Evolutionary conservation across 805 yeast genomes (phyloP), one percentile per base, ranked within the genome.

Genomic region (Scheffersomyces coipomensis): DNA sequence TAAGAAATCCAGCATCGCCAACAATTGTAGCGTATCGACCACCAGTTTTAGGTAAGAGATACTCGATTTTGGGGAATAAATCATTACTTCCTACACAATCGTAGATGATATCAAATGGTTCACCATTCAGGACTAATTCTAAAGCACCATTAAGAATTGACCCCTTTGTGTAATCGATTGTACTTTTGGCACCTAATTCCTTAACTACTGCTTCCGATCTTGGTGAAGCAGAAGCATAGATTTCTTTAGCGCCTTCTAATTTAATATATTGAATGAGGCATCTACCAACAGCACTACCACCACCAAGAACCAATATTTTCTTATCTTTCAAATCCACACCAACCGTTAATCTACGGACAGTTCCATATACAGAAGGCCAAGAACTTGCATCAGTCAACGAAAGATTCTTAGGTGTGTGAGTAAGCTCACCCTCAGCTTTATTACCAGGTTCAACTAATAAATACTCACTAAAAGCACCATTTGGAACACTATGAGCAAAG

Each of bases 251-350:
- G 2, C 68, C 60, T 33, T 50, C 46, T 4, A 40, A 38, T 55
- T 76, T 81, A 8, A 83, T 78, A 29, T 85, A 56, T 56, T 81
- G 86, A 25, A 78, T 64, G 3, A 73, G 67, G 43, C 66, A 71
- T 21, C 71, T 55, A 17, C 90, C 89, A 12, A 84, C 89, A 11
- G 82, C 62, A 1, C 95, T 80, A 7, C 85, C 81, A 19, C 85
- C 91, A 27, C 96, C 96, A 34, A 85, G 64, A 16, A 87, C 71
- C 34, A 85, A 66, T 3, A 84, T 76, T 42, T 70, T 74, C 4
- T 78, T 65, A 9, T 66, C 65, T 27, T 63, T 66, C 16, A 76
- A 60, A 24, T 60, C 66, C 3, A 55, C 54, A 19, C 51, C 37
- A 7, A 55, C 53, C 22, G 74, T 55, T 35, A 70, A 53, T 35